phyloP scores from a whole-genome alignment of 495 filamentous ascomycete species.

The Neurospora pannonica region DNA sequence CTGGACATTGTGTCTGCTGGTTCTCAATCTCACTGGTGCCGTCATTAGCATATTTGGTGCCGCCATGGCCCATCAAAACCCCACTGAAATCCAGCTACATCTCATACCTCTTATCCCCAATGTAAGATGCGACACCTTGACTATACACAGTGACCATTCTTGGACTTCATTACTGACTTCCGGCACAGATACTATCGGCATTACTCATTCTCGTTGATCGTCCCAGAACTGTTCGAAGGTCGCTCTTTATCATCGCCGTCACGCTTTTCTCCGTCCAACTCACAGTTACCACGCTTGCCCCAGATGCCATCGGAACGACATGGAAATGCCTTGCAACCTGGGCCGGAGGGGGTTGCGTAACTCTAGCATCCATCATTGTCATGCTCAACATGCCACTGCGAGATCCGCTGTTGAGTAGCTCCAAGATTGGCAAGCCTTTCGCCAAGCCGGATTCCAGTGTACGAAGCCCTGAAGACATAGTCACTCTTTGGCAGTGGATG shows the following conservation, averaged over 20 bases:
- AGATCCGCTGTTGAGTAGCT: conserved; percentile 44
- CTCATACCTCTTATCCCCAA: conserved; percentile 14
- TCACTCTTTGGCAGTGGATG: conserved; percentile 73
- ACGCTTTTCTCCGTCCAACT: conserved; percentile 9
- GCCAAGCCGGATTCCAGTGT: conserved; percentile 46
- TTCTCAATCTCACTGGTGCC: conserved; percentile 3
- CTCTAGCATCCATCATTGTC: conserved; percentile 30
- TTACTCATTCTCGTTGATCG: conserved; percentile 18
- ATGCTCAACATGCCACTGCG: conserved; percentile 68
- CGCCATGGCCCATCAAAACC: conserved; percentile 3
- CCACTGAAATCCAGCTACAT: conserved; percentile 3
- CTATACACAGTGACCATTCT: background rate
- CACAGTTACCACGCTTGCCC: conserved; percentile 8
- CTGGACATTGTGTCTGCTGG: conserved; percentile 11
- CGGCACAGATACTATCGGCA: conserved; percentile 10
- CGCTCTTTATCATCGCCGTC: conserved; percentile 17
- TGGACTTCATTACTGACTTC: background rate
- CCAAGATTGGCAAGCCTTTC: conserved; percentile 52
- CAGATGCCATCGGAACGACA: background rate
- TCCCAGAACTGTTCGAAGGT: conserved; percentile 12
- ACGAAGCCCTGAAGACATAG: conserved; percentile 73
- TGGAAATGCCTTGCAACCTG: conserved; percentile 3
- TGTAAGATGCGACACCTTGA: conserved; percentile 8
- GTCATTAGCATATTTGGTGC: conserved; percentile 4
- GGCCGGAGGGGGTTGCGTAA: conserved; percentile 5